Base-by-base conservation (phyloP, 306 rosid species). In the Cercis canadensis region DNA sequence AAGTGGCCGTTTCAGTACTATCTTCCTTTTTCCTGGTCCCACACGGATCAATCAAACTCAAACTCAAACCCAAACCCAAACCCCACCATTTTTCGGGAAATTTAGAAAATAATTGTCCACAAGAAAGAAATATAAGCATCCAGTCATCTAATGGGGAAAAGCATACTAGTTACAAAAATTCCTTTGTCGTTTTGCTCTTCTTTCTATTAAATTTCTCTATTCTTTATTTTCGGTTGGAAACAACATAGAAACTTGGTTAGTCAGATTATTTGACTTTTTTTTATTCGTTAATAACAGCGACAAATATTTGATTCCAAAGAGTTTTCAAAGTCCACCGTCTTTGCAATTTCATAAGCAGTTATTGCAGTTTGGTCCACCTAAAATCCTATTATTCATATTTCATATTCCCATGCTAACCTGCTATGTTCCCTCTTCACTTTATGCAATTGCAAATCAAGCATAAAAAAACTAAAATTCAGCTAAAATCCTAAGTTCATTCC, bases 291-390 rank as follows among this genome's bases (percentile, higher is more conserved):
- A 36, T 46, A 69, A 57, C 69, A 69, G 31, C 72, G 73, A 78
- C 83, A 82, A 70, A 65, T 12, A 19, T 60, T 54, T 70, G 24
- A 54, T 66, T 70, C 70, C 47, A 78, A 71, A 21, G 7, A 12
- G 39, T 31, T 54, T 55, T 53, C 47, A 47, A 50, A 49, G 61
- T 75, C 68, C 61, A 75, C 73, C 46, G 63, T 65, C 83, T 50
- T 39, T 21, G 69, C 59, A 60, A 54, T 78, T 58, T 74, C 75
- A 74, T 78, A 54, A 65, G 62, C 36, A 45, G 78, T 73, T 65
- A 41, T 15, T 59, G 80, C 57, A 66, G 50, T 80, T 75, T 64
- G 78, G 81, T 84, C 86, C 81, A 81, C 78, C 54, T 4, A 15
- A 37, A 24, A 5, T 8, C 43, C 43, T 0, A 37, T 37, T 37